Percentiles rank a stretch among this genome's conserved stretches.
Evolutionary conservation across 2,329 filamentous ascomycete species (phyloP).

Genomic region (Aspergillus sp.): DNA sequence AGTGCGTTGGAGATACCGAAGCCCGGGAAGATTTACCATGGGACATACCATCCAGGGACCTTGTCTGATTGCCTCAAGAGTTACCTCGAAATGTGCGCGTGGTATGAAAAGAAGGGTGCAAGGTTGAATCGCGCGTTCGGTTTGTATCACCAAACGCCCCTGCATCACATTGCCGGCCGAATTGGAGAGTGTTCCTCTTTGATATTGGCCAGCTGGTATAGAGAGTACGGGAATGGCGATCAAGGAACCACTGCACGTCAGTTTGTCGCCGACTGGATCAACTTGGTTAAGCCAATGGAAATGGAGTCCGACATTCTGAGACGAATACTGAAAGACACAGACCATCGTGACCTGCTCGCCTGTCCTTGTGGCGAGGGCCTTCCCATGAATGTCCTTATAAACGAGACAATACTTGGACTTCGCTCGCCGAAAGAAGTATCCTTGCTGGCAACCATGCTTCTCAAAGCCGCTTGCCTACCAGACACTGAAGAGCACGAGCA

Average conservation of each 20-base stretch:
- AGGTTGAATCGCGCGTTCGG: background rate
- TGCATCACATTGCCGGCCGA: background rate
- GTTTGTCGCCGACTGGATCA: background rate
- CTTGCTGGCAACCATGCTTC: background rate
- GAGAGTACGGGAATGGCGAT: background rate
- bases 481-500: background rate
- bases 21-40: background rate
- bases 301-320: background rate
- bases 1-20: background rate
- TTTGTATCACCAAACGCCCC: background rate
- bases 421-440: background rate
- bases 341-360: background rate
- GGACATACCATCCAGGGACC: background rate
- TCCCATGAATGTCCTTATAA: slow-evolving; percentile 1
- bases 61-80: background rate
- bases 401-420: background rate
- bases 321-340: background rate
- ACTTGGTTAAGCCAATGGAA: background rate
- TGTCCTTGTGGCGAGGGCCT: slow-evolving; percentile 1
- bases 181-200: background rate
- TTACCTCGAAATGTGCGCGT: slow-evolving; percentile 6
- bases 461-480: background rate
- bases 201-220: background rate
- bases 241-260: background rate
- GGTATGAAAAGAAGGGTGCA: background rate